A percentile compares a stretch with the other conserved stretches of the same genome.
These are phyloP conservation scores for Nicotiana obtusifolia DNA, from an alignment of 257 asterid genomes.

Conservation along the genomic window DNA sequence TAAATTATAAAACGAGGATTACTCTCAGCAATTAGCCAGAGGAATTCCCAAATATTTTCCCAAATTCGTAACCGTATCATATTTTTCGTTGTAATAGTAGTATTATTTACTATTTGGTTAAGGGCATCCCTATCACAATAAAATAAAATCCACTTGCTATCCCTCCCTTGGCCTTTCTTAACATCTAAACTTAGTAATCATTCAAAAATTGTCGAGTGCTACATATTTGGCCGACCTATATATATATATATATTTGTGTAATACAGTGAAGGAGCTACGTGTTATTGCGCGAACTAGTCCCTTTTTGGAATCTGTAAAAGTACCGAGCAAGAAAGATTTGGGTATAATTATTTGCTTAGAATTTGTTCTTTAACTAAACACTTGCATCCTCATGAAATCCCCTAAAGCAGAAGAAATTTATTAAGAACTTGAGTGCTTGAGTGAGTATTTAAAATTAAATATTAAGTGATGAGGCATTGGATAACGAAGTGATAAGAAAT, in stretches of 20 bases:
- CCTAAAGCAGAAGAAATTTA: background rate
- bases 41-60: no score
- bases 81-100: no score
- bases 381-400: background rate
- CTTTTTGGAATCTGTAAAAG: background rate
- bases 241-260: background rate
- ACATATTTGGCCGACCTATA: background rate
- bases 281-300: background rate
- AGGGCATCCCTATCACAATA: background rate
- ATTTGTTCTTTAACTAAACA: background rate
- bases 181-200: background rate
- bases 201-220: background rate
- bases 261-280: constrained; percentile 1
- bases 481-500: background rate
- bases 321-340: background rate
- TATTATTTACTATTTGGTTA: no score
- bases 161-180: background rate
- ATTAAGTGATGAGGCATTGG: no score
- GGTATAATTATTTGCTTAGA: background rate
- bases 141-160: background rate
- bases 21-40: no score
- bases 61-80: no score
- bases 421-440: background rate
- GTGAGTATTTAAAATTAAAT: background rate
- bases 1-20: no score